These are phyloP conservation scores for Asterochloris sp. DNA, from an alignment of 139 green algal species.

Conservation along the genomic window DNA sequence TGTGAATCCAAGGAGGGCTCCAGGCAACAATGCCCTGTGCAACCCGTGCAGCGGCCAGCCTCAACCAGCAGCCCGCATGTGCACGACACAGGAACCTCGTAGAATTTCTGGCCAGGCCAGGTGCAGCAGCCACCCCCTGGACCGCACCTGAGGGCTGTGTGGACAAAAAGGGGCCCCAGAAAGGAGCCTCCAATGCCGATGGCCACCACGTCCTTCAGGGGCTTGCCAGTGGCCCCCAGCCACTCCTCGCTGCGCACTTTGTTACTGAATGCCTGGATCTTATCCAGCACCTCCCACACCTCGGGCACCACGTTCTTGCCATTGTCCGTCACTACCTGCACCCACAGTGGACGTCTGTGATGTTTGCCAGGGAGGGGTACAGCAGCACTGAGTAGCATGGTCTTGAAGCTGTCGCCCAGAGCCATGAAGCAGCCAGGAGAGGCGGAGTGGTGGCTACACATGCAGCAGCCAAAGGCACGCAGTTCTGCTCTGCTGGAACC, in stretches of 20 bases:
- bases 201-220: slow-evolving; percentile 91
- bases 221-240: slow-evolving; percentile 91
- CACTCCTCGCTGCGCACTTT: slow-evolving; percentile 89
- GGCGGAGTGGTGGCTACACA: no score
- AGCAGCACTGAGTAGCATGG: neutral
- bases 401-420: neutral
- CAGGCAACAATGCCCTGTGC: no score
- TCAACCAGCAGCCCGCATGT: no score
- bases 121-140: no score
- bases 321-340: slow-evolving; percentile 74
- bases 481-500: no score
- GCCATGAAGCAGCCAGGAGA: neutral
- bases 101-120: no score
- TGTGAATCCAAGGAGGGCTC: no score
- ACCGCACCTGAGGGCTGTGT: slow-evolving; percentile 82
- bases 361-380: neutral
- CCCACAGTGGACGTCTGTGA: neutral
- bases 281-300: slow-evolving; percentile 97
- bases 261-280: slow-evolving; percentile 95
- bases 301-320: slow-evolving; percentile 93
- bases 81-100: no score
- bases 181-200: slow-evolving; percentile 97
- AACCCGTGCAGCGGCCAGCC: no score
- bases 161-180: slow-evolving; percentile 97
- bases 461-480: no score